Conservation (phyloP, 345 rosid species). For the Geranium brycei region DNA sequence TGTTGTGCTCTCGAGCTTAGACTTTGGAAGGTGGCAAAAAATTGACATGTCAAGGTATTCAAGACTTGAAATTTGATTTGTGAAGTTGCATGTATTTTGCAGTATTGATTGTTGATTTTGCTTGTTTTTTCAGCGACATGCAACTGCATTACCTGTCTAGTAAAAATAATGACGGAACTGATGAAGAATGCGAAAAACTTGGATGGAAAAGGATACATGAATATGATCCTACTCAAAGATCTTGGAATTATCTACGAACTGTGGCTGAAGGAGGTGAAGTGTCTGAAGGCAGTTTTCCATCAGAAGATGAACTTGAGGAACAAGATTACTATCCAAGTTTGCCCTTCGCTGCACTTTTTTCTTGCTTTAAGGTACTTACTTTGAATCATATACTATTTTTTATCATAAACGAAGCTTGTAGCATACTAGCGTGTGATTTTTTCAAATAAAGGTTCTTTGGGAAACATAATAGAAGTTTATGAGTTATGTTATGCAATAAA, state of each 20-base stretch:
- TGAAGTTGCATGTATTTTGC: neutral
- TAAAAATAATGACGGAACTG: constrained; percentile 46
- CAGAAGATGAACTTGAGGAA: constrained; percentile 80
- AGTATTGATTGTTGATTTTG: constrained; percentile 5
- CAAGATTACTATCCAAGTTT: constrained; percentile 82
- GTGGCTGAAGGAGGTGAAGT: constrained; percentile 39
- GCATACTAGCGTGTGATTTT: neutral
- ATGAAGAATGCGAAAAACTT: constrained; percentile 54
- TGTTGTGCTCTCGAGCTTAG: constrained; percentile 67
- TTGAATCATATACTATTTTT: neutral
- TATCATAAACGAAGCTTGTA: neutral
- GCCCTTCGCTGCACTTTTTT: constrained; percentile 89
- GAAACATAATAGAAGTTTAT: no score
- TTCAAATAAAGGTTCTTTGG: no score
- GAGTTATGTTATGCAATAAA: neutral
- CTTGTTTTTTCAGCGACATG: constrained; percentile 38
- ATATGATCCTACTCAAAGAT: constrained; percentile 56
- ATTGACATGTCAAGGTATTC: constrained; percentile 74
- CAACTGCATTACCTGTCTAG: constrained; percentile 67
- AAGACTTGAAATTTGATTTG: neutral
- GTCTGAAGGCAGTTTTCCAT: constrained; percentile 25
- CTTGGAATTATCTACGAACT: constrained; percentile 66
- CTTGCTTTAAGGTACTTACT: constrained; percentile 60
- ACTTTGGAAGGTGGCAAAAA: constrained; percentile 73
- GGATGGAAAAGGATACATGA: constrained; percentile 70